Percentiles rank a stretch among this genome's conserved stretches.
phyloP scores from a whole-genome alignment of 179 eudicot species.

The Spinacia oleracea region DNA sequence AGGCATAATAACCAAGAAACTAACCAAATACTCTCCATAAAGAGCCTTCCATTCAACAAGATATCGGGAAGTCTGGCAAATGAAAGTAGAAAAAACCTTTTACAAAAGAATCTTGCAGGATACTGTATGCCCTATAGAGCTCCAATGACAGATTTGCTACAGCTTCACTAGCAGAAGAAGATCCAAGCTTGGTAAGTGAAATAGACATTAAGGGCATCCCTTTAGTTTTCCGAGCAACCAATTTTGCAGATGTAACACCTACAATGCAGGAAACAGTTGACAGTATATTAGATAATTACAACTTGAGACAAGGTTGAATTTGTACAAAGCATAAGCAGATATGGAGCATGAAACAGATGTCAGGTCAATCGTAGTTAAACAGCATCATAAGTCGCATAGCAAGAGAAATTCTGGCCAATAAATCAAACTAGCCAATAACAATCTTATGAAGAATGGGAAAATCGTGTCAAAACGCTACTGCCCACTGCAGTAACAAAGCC shows the following conservation, averaged over 20 bases:
- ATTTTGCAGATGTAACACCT: slow-evolving; percentile 60
- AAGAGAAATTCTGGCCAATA: neutral
- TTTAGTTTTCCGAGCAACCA: slow-evolving; percentile 75
- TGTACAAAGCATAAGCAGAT: neutral
- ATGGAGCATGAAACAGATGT: neutral
- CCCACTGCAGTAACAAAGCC: neutral
- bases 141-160: slow-evolving; percentile 65
- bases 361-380: neutral
- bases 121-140: slow-evolving; percentile 56
- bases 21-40: neutral
- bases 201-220: slow-evolving; percentile 78
- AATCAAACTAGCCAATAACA: neutral
- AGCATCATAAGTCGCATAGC: neutral
- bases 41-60: neutral
- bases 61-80: neutral
- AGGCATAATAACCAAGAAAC: neutral
- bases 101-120: slow-evolving; percentile 39
- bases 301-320: neutral
- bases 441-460: neutral
- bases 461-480: neutral
- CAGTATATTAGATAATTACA: neutral
- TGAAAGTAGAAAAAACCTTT: slow-evolving; percentile 41
- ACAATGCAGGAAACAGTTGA: neutral
- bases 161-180: slow-evolving; percentile 63
- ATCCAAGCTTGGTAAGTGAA: slow-evolving; percentile 56